Percentiles rank a stretch among this genome's conserved stretches.
Conservation (phyloP, 2,329 filamentous ascomycete species). For the Botrytis byssoidea region DNA sequence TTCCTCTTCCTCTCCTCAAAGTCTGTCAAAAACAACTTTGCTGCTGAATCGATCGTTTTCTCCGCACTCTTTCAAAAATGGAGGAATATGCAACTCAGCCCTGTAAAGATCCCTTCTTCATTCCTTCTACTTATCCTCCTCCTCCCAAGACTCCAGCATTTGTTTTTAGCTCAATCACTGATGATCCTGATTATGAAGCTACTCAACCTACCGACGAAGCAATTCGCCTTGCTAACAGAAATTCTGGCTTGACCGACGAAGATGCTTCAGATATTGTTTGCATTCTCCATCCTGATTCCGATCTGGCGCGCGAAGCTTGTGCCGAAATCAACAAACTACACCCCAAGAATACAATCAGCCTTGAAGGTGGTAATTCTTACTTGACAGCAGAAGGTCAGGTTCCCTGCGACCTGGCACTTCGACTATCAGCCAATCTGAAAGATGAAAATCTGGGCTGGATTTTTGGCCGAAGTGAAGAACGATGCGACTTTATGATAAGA, state of each 20-base stretch:
- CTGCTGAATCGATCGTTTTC: constrained; percentile 18
- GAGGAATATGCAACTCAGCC: constrained; percentile 36
- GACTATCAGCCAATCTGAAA: constrained; percentile 72
- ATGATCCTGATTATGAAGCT: constrained; percentile 45
- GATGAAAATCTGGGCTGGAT: constrained; percentile 71
- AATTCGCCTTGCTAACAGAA: constrained; percentile 72
- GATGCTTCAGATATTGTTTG: constrained; percentile 88
- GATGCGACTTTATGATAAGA: constrained; percentile 71
- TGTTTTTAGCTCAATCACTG: constrained; percentile 18
- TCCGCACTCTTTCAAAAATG: constrained; percentile 30
- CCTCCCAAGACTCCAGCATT: neutral
- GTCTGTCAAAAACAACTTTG: constrained; percentile 13
- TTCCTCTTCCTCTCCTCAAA: constrained; percentile 18
- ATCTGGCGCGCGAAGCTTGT: constrained; percentile 66
- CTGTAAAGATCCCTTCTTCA: constrained; percentile 29
- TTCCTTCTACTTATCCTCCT: constrained; percentile 11
- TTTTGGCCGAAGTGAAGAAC: constrained; percentile 73
- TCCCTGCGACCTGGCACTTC: constrained; percentile 67
- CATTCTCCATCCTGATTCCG: constrained; percentile 77
- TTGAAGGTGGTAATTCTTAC: constrained; percentile 43
- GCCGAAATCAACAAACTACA: constrained; percentile 49
- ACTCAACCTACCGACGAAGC: constrained; percentile 83
- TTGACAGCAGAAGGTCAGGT: constrained; percentile 28
- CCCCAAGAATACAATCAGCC: constrained; percentile 61
- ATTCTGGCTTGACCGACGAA: constrained; percentile 77